A percentile compares a stretch with the other conserved stretches of the same genome.
These are phyloP conservation scores for Fusarium liriodendri DNA, from an alignment of 2,329 filamentous ascomycete genomes.

Conservation along the genomic window DNA sequence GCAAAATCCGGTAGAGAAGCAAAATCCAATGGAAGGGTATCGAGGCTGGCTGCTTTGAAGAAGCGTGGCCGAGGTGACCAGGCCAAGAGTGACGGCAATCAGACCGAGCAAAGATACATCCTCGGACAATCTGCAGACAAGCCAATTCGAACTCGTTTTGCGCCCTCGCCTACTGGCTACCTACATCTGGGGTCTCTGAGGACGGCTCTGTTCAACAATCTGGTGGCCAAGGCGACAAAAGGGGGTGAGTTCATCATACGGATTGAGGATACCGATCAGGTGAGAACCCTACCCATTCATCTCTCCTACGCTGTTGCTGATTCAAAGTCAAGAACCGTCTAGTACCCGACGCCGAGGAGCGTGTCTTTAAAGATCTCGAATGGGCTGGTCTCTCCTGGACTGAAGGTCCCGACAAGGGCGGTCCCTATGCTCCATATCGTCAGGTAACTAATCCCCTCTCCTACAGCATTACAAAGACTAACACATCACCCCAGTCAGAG, in stretches of 20 bases:
- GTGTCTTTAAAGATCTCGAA: conserved; percentile 80
- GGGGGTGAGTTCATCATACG: conserved; percentile 90
- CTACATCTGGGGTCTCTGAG: conserved; percentile 91
- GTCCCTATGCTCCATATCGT: conserved; percentile 85
- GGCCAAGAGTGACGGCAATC: neutral
- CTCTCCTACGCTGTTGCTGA: neutral
- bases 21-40: conserved; percentile 13
- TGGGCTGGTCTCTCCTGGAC: conserved; percentile 96
- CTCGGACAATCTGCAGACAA: conserved; percentile 65
- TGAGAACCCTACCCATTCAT: conserved; percentile 51
- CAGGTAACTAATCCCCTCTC: conserved; percentile 65
- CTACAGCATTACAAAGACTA: neutral
- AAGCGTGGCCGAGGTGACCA: conserved; percentile 20
- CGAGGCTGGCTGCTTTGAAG: conserved; percentile 41
- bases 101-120: conserved; percentile 41
- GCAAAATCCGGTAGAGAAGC: neutral
- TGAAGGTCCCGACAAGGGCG: conserved; percentile 88
- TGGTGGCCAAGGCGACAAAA: conserved; percentile 83
- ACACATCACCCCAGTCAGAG: conserved; percentile 72
- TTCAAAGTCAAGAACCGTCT: conserved; percentile 74
- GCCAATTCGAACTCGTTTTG: conserved; percentile 76
- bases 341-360: conserved; percentile 80
- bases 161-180: conserved; percentile 94
- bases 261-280: conserved; percentile 95
- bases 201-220: conserved; percentile 95